A percentile compares a stretch with the other conserved stretches of the same genome.
Conservation (phyloP, 495 filamentous ascomycete species). For the Acidiella bohemica region DNA sequence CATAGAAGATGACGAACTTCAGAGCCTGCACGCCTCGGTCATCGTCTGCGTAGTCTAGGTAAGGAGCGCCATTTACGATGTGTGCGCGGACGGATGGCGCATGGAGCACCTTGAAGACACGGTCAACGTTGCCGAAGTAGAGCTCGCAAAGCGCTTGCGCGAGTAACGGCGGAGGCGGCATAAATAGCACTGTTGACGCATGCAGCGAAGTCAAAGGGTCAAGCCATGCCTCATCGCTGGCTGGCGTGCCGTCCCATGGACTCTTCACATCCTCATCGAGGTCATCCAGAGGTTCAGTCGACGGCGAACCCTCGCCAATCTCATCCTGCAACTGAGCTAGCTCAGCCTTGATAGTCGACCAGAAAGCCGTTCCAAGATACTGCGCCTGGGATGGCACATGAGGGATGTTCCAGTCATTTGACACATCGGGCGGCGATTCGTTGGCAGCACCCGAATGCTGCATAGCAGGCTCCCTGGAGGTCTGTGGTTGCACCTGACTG, state of each 20-base stretch:
- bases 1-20: neutral
- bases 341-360: neutral
- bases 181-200: neutral
- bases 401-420: neutral
- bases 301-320: neutral
- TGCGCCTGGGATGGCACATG: neutral
- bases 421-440: neutral
- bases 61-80: neutral
- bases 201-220: neutral
- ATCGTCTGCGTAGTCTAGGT: neutral
- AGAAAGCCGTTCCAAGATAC: neutral
- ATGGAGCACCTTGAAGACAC: neutral
- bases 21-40: neutral
- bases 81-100: neutral
- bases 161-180: neutral
- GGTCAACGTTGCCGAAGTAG: neutral
- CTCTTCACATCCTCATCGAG: too few species aligned
- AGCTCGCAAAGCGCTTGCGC: neutral
- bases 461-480: too few species aligned
- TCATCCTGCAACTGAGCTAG: neutral
- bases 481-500: neutral
- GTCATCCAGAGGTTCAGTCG: neutral
- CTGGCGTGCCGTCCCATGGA: neutral
- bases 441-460: too few species aligned
- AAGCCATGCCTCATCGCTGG: neutral